Base-by-base conservation (phyloP, 2,329 filamentous ascomycete species). In the Xylaria sp. region DNA sequence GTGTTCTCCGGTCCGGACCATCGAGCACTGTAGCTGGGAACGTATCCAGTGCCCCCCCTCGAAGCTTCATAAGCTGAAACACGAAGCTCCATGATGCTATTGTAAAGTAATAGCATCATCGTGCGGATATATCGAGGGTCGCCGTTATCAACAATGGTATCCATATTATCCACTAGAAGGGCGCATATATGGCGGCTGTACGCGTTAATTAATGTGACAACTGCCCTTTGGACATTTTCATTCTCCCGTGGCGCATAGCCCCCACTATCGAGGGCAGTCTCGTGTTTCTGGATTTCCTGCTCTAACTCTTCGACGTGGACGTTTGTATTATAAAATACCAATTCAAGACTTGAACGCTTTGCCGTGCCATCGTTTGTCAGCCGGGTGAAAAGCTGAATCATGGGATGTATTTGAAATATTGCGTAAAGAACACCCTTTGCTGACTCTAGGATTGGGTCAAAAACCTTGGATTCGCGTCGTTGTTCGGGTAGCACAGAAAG, bases 341-440 rank as follows among this genome's bases (percentile, higher is more conserved):
- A 85, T 72, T 90, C 88, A 11, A 91, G 83, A 69, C 87, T 90
- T 3, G 88, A 89, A 56, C 87, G 81, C 73, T 88, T 89, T 25
- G 84, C 80, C 10, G 86, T 86, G 36, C 85, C 86, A 66, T 90
- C 87, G 70, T 84, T 87, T 54, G 87, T 85, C 55, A 90, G 80
- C 49, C 86, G 83, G 77, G 90, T 87, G 60, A 91, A 80, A 78
- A 87, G 87, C 76, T 90, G 88, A 66, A 91, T 89, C 79, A 88
- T 87, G 5, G 88, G 88, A 68, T 91, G 89, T 29, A 90, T 88
- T 74, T 90, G 88, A 69, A 90, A 90, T 33, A 90, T 84, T 3
- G 89, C 87, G 75, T 90, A 90, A 2, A 90, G 81, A 27, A 90
- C 87, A 31, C 88, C 88, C 74, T 90, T 90, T 33, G 89, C 88